These are phyloP conservation scores for Tetracentron sinense DNA, from an alignment of 164 flowering plant species.

Conservation along the genomic window DNA sequence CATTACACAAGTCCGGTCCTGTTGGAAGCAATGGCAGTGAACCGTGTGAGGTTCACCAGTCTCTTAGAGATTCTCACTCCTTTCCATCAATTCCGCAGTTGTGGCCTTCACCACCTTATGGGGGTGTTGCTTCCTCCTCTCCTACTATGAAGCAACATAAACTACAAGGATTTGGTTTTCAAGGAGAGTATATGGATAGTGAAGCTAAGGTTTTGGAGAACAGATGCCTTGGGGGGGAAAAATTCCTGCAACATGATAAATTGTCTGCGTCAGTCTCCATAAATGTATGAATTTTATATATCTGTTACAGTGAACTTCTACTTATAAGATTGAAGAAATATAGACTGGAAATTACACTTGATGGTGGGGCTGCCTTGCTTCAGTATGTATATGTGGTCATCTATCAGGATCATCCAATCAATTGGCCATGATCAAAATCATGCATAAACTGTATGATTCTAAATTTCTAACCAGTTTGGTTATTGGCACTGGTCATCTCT, in stretches of 20 bases:
- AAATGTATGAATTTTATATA: slow-evolving; percentile 3
- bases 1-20: slow-evolving; percentile 11
- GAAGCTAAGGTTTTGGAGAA: slow-evolving; percentile 11
- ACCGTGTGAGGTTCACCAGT: slow-evolving; percentile 20
- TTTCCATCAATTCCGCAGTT: slow-evolving; percentile 14
- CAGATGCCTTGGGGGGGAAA: slow-evolving; percentile 16
- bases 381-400: no score
- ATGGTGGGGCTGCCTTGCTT: not conserved
- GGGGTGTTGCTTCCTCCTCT: slow-evolving; percentile 21
- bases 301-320: not conserved
- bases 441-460: not conserved
- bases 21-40: slow-evolving; percentile 24
- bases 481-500: no score
- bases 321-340: slow-evolving; percentile 1
- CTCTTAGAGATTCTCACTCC: slow-evolving; percentile 19
- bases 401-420: not conserved
- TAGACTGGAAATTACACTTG: no score
- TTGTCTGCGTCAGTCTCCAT: slow-evolving; percentile 10
- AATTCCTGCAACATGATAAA: slow-evolving; percentile 14
- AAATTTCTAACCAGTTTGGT: not conserved
- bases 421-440: no score
- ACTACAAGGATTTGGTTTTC: slow-evolving; percentile 24
- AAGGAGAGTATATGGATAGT: slow-evolving; percentile 20
- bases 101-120: slow-evolving; percentile 20
- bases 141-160: slow-evolving; percentile 20